These are phyloP conservation scores for Leccinum pellstonianum DNA, from an alignment of 768 basidiomycete species.

Conservation along the genomic window DNA sequence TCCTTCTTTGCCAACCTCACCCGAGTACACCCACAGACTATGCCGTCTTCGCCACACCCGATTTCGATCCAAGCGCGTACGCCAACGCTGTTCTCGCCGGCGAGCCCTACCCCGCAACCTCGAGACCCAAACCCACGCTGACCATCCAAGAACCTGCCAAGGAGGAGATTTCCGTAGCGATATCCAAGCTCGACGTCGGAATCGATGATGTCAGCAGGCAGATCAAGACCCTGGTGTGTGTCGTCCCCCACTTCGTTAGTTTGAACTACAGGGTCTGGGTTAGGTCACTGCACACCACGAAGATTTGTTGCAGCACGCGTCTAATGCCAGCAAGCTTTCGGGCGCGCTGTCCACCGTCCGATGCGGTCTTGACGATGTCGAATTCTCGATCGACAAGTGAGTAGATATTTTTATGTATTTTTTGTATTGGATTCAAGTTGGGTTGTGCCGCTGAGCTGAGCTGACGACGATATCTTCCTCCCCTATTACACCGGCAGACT, in stretches of 20 bases:
- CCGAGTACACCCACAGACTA: conserved; percentile 51
- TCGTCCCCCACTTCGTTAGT: not conserved
- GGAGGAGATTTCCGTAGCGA: conserved; percentile 87
- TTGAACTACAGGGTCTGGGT: not conserved
- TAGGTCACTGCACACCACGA: conserved; percentile 85
- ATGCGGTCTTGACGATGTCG: conserved; percentile 69
- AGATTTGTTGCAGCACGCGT: conserved; percentile 77
- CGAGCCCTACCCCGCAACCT: conserved; percentile 61
- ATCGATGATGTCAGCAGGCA: conserved; percentile 93
- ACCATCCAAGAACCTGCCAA: conserved; percentile 55
- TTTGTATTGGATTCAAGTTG: not conserved
- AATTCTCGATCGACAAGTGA: conserved; percentile 75
- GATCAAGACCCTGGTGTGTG: conserved; percentile 75
- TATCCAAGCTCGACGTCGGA: conserved; percentile 81
- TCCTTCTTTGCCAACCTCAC: not conserved
- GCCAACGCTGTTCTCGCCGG: conserved; percentile 89
- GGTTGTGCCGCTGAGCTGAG: not conserved
- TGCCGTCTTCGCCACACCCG: conserved; percentile 63
- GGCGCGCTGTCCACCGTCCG: conserved; percentile 67
- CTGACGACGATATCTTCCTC: not conserved
- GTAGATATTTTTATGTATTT: conserved; percentile 13
- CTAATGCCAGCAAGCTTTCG: conserved; percentile 67
- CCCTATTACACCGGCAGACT: conserved; percentile 48
- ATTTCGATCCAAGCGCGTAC: conserved; percentile 88
- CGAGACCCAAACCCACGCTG: conserved; percentile 25